These are phyloP conservation scores for Vitis hybrid DNA, from an alignment of 177 flowering plant genomes.

Conservation along the genomic window DNA sequence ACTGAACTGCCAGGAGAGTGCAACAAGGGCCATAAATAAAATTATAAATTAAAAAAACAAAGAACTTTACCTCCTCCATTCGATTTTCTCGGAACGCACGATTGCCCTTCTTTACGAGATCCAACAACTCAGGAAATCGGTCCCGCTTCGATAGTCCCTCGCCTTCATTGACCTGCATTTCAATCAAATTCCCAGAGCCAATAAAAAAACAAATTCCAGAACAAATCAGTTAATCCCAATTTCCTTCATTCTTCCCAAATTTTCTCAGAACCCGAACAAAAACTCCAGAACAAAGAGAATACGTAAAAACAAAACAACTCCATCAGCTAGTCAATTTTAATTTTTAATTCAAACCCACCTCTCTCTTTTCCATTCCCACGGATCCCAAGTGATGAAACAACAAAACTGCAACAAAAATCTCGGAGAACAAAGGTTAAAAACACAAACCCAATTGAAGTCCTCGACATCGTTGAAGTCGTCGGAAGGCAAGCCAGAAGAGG, in stretches of 20 bases:
- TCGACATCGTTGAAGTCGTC: slow-evolving; percentile 61
- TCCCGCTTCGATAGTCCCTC: slow-evolving; percentile 45
- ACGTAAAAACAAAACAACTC: too few species aligned
- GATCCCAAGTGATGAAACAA: too few species aligned
- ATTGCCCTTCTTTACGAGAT: slow-evolving; percentile 66
- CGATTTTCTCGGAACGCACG: slow-evolving; percentile 55
- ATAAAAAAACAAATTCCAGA: not conserved
- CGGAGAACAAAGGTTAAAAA: not conserved
- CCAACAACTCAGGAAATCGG: slow-evolving; percentile 42
- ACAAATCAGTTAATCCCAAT: not conserved
- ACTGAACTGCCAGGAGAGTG: not conserved
- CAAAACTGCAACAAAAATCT: not conserved
- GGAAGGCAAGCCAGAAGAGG: slow-evolving; percentile 15
- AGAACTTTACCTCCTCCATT: slow-evolving; percentile 58
- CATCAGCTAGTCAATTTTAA: too few species aligned
- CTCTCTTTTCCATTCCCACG: too few species aligned
- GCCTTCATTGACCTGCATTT: slow-evolving; percentile 59
- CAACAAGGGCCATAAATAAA: not conserved
- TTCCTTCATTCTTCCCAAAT: too few species aligned
- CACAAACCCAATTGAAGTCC: slow-evolving; percentile 46
- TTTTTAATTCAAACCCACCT: too few species aligned
- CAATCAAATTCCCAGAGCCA: slow-evolving; percentile 5
- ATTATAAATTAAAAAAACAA: not conserved
- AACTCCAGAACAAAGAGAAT: too few species aligned
- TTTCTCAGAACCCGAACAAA: too few species aligned